Evolutionary conservation across 1,284 basidiomycete species (phyloP), one percentile per base, ranked within the genome.

Genomic region (Leccinum fallax): DNA sequence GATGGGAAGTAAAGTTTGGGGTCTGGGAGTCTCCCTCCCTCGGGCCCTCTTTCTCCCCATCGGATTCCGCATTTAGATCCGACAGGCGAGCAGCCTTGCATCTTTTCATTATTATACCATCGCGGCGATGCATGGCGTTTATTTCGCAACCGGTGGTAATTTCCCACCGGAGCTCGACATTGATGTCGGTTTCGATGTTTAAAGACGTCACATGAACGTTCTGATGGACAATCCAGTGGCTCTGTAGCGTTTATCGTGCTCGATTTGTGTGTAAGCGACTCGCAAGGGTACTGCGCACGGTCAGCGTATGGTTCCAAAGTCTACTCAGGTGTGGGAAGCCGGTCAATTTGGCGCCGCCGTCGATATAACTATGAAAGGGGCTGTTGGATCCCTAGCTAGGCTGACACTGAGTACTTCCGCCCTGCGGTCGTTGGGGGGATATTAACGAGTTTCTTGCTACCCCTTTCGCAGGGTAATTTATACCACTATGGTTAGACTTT

Each of bases 301-400:
- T 32, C 30, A 32, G 11, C 0, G 32, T 32, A 32, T 32, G 11
- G 13, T 21, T 19, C n/a, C 9, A 7, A 15, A 9, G 43, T 58
- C 15, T 10, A 30, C 28, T n/a, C 6, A 3, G 19, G 19, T 46
- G 58, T 59, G 58, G 58, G 58, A 36, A 52, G 19, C 36, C 26
- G n/a, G 24, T 26, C 13, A 19, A 11, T 38, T 34, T 11, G 57
- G 9, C 34, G n/a, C 9, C 3, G 53, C n/a, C 13, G 16, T 57
- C 55, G 26, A 21, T 55, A 46, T 58, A 10, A 32, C 57, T 8
- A 60, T 46, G 36, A 60, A 60, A 13, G 36, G 26, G 40, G 16
- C 55, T 9, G 16, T 56, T 24, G 40, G 40, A 43, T 43, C 21
- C 16, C 4, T 10, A 26, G 30, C 19, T 43, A n/a, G 40, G 21